Evolutionary conservation across 2,329 filamentous ascomycete species (phyloP), one percentile per base, ranked within the genome.

Genomic region (Alternaria brassicae): DNA sequence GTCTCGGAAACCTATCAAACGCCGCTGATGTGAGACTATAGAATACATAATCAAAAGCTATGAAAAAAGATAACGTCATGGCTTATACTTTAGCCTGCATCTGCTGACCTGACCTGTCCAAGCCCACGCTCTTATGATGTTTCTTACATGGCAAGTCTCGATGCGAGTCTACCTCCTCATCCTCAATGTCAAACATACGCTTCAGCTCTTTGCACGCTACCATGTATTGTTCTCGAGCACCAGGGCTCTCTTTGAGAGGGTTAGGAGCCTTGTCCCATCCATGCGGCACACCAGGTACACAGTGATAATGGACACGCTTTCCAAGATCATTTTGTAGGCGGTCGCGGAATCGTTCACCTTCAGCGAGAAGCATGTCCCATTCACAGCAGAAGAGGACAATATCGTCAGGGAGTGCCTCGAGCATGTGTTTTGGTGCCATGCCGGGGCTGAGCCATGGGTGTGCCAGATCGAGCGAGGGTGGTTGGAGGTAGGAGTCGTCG

Each of bases 231-330:
- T 81, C 78, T 65, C 83, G 77, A n/a, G 84, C 81, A 23, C 82
- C 82, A 1, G 79, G 78, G 3, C 82, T 82, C 32, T 82, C 82
- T 54, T 80, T 81, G 23, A 86, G 72, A 4, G 86, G 87, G 68
- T 88, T 89, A 0, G 87, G 86, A 27, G 84, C 84, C 76, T 90
- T 90, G 68, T 90, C 88, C 83, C 88, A 90, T 0, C 83, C 88
- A 70, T 90, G 88, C 27, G 83, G 82, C 21, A 88, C 87, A 2
- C 81, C 85, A 3, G 81, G 77, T 2, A 90, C 82, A 76, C 87
- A 84, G 25, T 82, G 83, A 66, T 88, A 88, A 51, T 80, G 78
- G 1, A 90, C 84, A 7, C 81, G 81, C 76, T 88, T 89, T 23
- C 79, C 79, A 5, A 86, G 73, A 1, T 81, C 79, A 1, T 76